Percentiles rank a stretch among this genome's conserved stretches.
These are phyloP conservation scores for Echites panduratus DNA, from an alignment of 257 asterid species.

Conservation along the genomic window DNA sequence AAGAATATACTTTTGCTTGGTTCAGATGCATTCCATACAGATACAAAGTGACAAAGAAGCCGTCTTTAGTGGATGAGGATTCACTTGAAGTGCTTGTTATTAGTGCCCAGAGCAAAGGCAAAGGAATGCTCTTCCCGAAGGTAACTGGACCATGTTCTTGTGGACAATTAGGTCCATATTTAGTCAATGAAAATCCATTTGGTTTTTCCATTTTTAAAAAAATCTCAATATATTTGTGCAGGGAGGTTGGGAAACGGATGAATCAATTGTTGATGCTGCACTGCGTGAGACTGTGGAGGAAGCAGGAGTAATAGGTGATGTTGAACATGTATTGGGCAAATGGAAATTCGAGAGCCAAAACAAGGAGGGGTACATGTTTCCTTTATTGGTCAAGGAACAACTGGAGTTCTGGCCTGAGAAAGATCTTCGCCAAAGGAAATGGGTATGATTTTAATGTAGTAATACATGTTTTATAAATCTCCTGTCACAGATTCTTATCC, in stretches of 20 bases:
- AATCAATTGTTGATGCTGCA: conserved; percentile 63
- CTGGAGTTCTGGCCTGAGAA: conserved; percentile 90
- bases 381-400: conserved; percentile 63
- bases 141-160: conserved; percentile 25
- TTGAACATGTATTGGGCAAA: conserved; percentile 55
- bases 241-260: conserved; percentile 97
- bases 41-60: conserved; percentile 32
- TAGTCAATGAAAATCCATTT: not conserved
- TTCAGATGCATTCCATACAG: conserved; percentile 78
- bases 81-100: conserved; percentile 76
- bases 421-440: conserved; percentile 66
- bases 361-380: conserved; percentile 75
- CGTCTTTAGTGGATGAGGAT: conserved; percentile 45
- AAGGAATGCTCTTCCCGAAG: conserved; percentile 89
- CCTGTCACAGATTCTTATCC: too few species aligned
- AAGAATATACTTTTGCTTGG: conserved; percentile 11
- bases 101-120: conserved; percentile 71
- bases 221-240: too few species aligned
- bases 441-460: too few species aligned
- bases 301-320: conserved; percentile 87
- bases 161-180: too few species aligned
- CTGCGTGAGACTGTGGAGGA: conserved; percentile 85
- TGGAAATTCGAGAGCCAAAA: conserved; percentile 68
- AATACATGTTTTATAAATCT: too few species aligned
- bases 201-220: too few species aligned